Evolutionary conservation across 2,329 filamentous ascomycete genomes (phyloP).

Genomic region (Trichoderma afroharzianum): DNA sequence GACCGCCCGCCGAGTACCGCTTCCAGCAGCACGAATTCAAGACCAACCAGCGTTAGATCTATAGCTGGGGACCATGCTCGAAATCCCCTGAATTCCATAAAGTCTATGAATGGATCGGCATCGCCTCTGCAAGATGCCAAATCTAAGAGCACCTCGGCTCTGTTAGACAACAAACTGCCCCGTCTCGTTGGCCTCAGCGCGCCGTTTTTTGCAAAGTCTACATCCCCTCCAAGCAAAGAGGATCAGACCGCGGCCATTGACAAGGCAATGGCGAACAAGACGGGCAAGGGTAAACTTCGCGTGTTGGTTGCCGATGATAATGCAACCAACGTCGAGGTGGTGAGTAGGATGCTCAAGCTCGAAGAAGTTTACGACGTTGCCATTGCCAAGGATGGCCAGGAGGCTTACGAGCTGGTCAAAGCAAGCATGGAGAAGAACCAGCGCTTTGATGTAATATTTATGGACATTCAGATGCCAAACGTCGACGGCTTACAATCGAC

Average conservation of each 20-base stretch:
- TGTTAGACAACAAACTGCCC: constrained; percentile 51
- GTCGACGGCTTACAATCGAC: constrained; percentile 87
- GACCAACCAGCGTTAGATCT: constrained; percentile 45
- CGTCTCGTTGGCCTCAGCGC: constrained; percentile 77
- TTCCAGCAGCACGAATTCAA: constrained; percentile 51
- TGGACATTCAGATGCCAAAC: constrained; percentile 96
- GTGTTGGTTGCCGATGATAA: constrained; percentile 80
- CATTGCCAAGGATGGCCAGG: constrained; percentile 80
- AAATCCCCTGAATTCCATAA: constrained; percentile 27
- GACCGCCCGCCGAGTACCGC: constrained; percentile 54
- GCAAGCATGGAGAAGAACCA: constrained; percentile 70
- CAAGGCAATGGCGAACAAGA: constrained; percentile 59
- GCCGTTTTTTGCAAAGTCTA: constrained; percentile 65
- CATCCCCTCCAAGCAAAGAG: constrained; percentile 39
- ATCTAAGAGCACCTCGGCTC: constrained; percentile 14
- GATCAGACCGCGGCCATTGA: constrained; percentile 65
- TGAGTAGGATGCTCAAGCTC: constrained; percentile 65
- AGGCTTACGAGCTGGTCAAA: constrained; percentile 83
- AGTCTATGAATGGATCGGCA: constrained; percentile 25
- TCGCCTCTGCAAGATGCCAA: constrained; percentile 15
- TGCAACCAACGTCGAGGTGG: constrained; percentile 55
- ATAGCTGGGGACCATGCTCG: constrained; percentile 37
- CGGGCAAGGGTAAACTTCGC: constrained; percentile 60
- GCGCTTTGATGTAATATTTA: constrained; percentile 85
- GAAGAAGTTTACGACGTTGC: constrained; percentile 84